Conservation (phyloP, 192 early-diverging fungal genomes). For the Coemansia sp. region DNA sequence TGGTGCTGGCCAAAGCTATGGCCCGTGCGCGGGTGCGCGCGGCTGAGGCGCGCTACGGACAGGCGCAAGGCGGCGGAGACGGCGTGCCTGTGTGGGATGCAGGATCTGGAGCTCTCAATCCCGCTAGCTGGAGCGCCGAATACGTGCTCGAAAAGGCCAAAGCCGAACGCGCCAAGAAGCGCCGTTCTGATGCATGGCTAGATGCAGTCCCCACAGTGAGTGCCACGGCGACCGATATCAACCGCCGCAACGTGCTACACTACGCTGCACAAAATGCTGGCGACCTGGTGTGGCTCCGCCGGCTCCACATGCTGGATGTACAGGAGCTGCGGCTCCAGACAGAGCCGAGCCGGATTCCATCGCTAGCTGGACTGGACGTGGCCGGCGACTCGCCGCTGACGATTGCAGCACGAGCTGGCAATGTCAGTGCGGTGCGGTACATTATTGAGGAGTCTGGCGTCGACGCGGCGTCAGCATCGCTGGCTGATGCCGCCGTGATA, state of each 20-base stretch:
- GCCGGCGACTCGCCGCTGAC: constrained; percentile 48
- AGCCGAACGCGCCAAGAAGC: constrained; percentile 20
- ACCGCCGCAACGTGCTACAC: constrained; percentile 45
- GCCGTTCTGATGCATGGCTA: constrained; percentile 35
- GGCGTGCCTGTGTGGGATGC: constrained; percentile 9
- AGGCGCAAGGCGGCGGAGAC: constrained; percentile 6
- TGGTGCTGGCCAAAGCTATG: constrained; percentile 30
- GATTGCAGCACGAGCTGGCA: constrained; percentile 35
- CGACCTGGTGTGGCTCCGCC: constrained; percentile 41
- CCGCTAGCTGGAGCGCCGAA: constrained; percentile 37
- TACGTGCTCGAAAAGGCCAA: constrained; percentile 41
- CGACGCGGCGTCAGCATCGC: constrained; percentile 18
- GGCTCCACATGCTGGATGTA: constrained; percentile 27
- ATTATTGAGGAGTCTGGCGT: constrained; percentile 43
- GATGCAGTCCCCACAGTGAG: constrained; percentile 29
- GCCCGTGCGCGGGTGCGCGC: constrained; percentile 19
- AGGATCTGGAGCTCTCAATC: constrained; percentile 1
- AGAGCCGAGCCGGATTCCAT: constrained; percentile 9
- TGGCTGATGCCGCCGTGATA: constrained; percentile 31
- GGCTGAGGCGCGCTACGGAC: constrained; percentile 11
- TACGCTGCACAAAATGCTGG: constrained; percentile 32
- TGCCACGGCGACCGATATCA: constrained; percentile 23
- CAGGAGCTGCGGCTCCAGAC: constrained; percentile 25
- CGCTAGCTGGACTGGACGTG: constrained; percentile 30
- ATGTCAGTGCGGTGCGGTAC: constrained; percentile 32